Evolutionary conservation across 768 basidiomycete genomes (phyloP).

Genomic region (Phlebiopsis gigantea): DNA sequence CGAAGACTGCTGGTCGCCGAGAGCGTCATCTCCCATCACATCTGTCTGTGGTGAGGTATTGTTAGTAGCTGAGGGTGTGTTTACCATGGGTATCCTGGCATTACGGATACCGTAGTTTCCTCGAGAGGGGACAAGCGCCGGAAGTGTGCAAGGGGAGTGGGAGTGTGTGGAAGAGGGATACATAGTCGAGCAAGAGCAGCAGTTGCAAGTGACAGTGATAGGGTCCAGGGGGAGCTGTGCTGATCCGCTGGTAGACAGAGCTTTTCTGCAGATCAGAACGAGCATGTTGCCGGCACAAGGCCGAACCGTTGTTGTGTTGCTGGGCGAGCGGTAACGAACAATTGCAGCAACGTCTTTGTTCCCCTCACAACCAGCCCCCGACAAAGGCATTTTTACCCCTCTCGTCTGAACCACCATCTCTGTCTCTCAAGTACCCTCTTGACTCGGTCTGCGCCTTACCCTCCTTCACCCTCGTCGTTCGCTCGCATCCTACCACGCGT

Average conservation of each 20-base stretch:
- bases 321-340: slow-evolving; percentile 6
- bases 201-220: background rate
- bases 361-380: slow-evolving; percentile 13
- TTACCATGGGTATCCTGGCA: background rate
- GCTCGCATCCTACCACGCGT: slow-evolving; percentile 1
- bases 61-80: too few species aligned
- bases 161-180: background rate
- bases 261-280: slow-evolving; percentile 7
- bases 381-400: background rate
- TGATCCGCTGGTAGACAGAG: background rate
- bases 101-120: background rate
- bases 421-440: background rate
- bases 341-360: slow-evolving; percentile 11
- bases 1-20: background rate
- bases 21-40: background rate
- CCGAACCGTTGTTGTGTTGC: slow-evolving; percentile 7
- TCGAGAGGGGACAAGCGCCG: too few species aligned
- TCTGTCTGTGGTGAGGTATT: background rate
- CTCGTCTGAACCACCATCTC: background rate
- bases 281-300: slow-evolving; percentile 1
- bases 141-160: too few species aligned
- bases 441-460: background rate
- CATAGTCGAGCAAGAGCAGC: background rate
- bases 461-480: background rate
- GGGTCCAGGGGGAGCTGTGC: background rate